Evolutionary conservation across 78 protist genomes (phyloP), one percentile per base, ranked within the genome.

Genomic region (Protostelium mycophagum): DNA sequence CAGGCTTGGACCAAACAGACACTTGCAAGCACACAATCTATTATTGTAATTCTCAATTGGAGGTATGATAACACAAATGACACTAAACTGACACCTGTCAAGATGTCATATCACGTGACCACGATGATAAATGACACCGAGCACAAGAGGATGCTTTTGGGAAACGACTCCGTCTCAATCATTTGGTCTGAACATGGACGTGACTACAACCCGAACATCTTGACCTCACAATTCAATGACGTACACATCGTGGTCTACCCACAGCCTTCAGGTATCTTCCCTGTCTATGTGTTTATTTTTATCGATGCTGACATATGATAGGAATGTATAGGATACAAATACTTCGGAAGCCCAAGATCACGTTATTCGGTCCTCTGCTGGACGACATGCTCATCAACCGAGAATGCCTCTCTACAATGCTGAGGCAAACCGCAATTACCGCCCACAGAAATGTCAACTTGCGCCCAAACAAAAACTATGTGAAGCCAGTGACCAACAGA

Each of bases 81-180:
- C n/a, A n/a, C n/a, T n/a, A n/a, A n/a, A n/a, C n/a, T n/a, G n/a
- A n/a, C 5, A 51, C 73, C 5, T 51, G 31, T 51, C 73, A 5
- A 51, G 73, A 51, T 51, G 31, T 51, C 31, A 5, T 51, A 51
- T 51, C 73, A 51, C 73, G 73, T 51, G 73, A 51, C 73, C 73
- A 51, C 73, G 31, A 5, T 25, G 73, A 51, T 51, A 5, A 25
- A 5, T 16, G 73, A 16, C 73, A 51, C 31, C 73, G 73, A 51
- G 31, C 73, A 51, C 31, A 51, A 51, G 16, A 5, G 73, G 5
- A 25, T 51, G 31, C 73, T 51, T 16, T 25, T 96, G 34, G 98
- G 96, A 34, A 96, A 96, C 84, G 98, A 96, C 38, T 84, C 34
- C 34, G 95, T 96, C 85, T 96, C 91, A n/a, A 93, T 96, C 16